phyloP scores from a whole-genome alignment of 2,329 filamentous ascomycete genomes.

The Epichloe baconii region DNA sequence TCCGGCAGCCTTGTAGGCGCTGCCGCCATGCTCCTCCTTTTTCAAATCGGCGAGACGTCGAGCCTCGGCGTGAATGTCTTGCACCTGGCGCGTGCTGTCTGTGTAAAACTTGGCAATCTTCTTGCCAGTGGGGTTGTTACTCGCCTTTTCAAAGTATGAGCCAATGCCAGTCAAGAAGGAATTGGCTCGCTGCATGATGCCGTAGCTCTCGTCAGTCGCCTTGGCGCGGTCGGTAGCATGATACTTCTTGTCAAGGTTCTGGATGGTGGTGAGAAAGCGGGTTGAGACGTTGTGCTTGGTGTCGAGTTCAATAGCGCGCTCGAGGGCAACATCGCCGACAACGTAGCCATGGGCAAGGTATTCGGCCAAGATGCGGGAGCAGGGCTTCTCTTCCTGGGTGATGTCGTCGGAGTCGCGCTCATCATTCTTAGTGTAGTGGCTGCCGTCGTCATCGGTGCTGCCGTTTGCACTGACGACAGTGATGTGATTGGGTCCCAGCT shows the following conservation, averaged over 20 bases:
- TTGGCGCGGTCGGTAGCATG: constrained; percentile 79
- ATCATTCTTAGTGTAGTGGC: constrained; percentile 38
- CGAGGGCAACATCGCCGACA: constrained; percentile 60
- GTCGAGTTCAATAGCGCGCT: constrained; percentile 78
- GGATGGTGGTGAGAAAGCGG: constrained; percentile 66
- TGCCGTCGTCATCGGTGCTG: constrained; percentile 49
- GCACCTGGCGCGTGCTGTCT: constrained; percentile 72
- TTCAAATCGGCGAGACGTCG: constrained; percentile 79
- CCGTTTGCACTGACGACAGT: constrained; percentile 55
- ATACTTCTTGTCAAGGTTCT: constrained; percentile 70
- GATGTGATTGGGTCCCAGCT: constrained; percentile 80
- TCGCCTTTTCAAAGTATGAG: constrained; percentile 92
- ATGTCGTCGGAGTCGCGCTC: constrained; percentile 56
- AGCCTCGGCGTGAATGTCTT: constrained; percentile 89
- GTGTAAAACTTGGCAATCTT: constrained; percentile 82
- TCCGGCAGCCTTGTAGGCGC: constrained; percentile 45
- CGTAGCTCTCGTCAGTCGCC: constrained; percentile 73
- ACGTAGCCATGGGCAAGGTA: constrained; percentile 93
- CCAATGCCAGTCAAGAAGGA: constrained; percentile 51
- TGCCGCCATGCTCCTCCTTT: constrained; percentile 48
- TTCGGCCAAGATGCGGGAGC: constrained; percentile 84
- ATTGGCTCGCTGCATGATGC: constrained; percentile 61
- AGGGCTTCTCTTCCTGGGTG: constrained; percentile 92
- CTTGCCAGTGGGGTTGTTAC: constrained; percentile 75
- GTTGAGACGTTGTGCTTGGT: constrained; percentile 73